phyloP scores from a whole-genome alignment of 371 early-diverging fungal genomes.

The Mortierella sp. region DNA sequence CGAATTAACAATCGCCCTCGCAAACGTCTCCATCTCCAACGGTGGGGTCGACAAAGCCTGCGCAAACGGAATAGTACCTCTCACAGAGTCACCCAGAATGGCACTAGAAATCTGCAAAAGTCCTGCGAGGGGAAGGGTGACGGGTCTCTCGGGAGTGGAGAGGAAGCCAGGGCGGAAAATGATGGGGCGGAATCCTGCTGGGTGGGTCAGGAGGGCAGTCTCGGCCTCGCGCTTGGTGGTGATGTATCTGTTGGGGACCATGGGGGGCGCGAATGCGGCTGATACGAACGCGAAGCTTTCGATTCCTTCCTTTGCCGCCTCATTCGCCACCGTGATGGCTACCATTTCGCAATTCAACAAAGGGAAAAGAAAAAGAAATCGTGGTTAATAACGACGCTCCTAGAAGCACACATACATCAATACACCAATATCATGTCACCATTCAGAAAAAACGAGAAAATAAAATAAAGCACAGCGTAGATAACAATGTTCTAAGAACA shows the following conservation, averaged over 20 bases:
- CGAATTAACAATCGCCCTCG: constrained; percentile 69
- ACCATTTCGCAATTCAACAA: not conserved
- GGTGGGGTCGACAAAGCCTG: constrained; percentile 72
- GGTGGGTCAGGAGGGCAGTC: constrained; percentile 63
- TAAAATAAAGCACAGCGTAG: too few relatives aligned
- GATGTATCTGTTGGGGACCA: constrained; percentile 79
- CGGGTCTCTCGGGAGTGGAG: constrained; percentile 70
- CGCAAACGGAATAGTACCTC: constrained; percentile 70
- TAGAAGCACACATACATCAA: not conserved
- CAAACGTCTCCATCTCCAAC: constrained; percentile 72
- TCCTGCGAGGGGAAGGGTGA: constrained; percentile 73
- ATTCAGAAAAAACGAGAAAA: too few relatives aligned
- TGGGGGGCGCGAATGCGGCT: constrained; percentile 75
- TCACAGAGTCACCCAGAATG: constrained; percentile 62
- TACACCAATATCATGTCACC: too few relatives aligned
- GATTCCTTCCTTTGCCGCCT: constrained; percentile 64
- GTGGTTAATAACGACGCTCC: not conserved
- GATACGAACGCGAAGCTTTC: constrained; percentile 80
- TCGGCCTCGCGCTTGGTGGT: constrained; percentile 86
- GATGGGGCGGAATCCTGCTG: constrained; percentile 66
- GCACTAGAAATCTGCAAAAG: constrained; percentile 65
- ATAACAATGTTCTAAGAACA: too few relatives aligned
- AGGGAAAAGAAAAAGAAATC: not conserved
- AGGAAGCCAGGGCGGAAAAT: constrained; percentile 82
- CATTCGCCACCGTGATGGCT: constrained; percentile 69